These are phyloP conservation scores for Styphnolobium japonicum DNA, from an alignment of 306 rosid genomes.

Conservation along the genomic window DNA sequence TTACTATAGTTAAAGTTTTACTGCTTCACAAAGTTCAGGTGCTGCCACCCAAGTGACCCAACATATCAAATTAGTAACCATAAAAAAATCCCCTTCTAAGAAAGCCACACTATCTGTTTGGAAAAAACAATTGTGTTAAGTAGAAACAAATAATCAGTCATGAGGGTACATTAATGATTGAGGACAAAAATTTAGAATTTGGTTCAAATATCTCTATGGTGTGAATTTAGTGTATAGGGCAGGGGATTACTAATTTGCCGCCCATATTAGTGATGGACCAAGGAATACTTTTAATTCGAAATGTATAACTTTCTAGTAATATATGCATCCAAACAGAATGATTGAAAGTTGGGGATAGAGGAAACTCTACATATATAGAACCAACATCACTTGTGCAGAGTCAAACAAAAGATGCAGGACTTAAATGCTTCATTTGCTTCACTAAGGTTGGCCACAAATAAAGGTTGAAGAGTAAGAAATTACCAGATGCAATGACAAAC, in stretches of 20 bases:
- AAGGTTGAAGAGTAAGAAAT: not conserved
- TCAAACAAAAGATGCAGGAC: not conserved
- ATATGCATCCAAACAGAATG: not conserved
- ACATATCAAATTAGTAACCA: not conserved
- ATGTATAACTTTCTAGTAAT: not conserved
- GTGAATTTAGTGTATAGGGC: not conserved
- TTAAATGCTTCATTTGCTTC: not conserved
- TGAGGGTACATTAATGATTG: not conserved
- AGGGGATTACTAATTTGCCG: not conserved
- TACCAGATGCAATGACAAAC: conserved; percentile 26
- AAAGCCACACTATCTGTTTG: not conserved
- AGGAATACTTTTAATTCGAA: not conserved
- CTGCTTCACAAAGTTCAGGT: conserved; percentile 27
- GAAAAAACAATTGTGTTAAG: no score
- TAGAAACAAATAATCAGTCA: not conserved
- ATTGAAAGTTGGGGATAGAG: not conserved
- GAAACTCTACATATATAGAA: not conserved
- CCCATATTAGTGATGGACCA: not conserved
- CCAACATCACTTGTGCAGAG: not conserved
- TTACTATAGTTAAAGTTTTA: conserved; percentile 38
- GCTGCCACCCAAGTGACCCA: conserved; percentile 25
- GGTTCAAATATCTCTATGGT: not conserved
- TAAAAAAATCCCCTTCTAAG: not conserved
- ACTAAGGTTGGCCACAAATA: not conserved
- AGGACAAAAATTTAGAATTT: not conserved